A percentile compares a stretch with the other conserved stretches of the same genome.
phyloP scores from a whole-genome alignment of 139 green algal species.

The Desmodesmus armatus region DNA sequence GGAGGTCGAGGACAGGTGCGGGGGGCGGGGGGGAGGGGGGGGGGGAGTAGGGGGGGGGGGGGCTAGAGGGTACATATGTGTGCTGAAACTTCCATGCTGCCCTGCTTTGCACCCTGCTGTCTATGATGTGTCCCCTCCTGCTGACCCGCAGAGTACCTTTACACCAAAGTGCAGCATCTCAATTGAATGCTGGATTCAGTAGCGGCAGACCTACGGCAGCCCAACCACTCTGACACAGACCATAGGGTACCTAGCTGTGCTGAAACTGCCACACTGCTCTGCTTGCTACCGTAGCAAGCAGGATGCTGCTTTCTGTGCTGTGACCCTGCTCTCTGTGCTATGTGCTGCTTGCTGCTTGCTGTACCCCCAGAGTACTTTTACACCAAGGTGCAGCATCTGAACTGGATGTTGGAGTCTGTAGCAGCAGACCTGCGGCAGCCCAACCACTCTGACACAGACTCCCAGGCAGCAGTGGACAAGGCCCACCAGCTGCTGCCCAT shows the following conservation, averaged over 20 bases:
- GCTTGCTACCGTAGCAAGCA: constrained; percentile 26
- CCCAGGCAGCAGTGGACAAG: constrained; percentile 34
- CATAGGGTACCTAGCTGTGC: too few relatives aligned
- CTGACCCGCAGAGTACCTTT: constrained; percentile 58
- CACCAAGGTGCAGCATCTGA: constrained; percentile 53
- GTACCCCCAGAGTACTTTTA: constrained; percentile 57
- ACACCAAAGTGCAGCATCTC: constrained; percentile 56
- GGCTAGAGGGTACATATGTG: too few relatives aligned
- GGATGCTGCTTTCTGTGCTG: too few relatives aligned
- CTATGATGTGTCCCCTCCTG: too few relatives aligned
- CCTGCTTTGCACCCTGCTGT: constrained; percentile 16
- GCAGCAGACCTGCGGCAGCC: constrained; percentile 34
- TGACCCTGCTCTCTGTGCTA: too few relatives aligned
- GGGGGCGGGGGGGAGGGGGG: too few relatives aligned
- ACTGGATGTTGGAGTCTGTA: constrained; percentile 56
- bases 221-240: not conserved
- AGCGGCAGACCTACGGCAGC: constrained; percentile 33
- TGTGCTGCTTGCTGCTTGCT: too few relatives aligned
- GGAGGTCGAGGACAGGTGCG: too few relatives aligned
- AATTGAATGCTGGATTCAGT: constrained; percentile 56
- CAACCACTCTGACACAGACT: not conserved
- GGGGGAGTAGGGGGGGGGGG: too few relatives aligned
- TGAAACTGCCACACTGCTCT: too few relatives aligned
- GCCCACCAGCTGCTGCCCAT: constrained; percentile 60
- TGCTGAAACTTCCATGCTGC: too few relatives aligned